phyloP scores from a whole-genome alignment of 495 filamentous ascomycete genomes.

The Lasiosphaeriaceae sp. region DNA sequence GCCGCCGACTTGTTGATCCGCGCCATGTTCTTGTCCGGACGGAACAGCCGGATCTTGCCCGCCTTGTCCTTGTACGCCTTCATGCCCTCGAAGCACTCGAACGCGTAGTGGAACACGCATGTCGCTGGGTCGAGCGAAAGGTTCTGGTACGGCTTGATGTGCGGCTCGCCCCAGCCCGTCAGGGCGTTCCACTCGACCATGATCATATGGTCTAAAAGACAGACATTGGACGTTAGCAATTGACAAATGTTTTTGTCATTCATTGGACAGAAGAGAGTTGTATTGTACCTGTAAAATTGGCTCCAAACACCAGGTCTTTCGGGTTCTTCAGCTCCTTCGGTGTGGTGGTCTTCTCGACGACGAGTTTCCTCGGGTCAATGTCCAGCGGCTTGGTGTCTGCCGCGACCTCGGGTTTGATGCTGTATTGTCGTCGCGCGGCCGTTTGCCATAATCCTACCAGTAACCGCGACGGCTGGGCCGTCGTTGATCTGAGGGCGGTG shows the following conservation, averaged over 20 bases:
- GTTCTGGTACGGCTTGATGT: conserved; percentile 91
- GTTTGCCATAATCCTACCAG: conserved; percentile 14
- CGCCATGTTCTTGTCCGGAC: conserved; percentile 95
- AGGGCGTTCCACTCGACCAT: conserved; percentile 86
- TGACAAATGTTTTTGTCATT: too few relatives aligned
- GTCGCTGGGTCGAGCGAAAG: conserved; percentile 92
- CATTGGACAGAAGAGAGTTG: background rate
- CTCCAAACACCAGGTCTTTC: conserved; percentile 80
- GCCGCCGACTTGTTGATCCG: conserved; percentile 84
- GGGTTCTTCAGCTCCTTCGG: conserved; percentile 71
- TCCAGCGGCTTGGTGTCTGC: conserved; percentile 47
- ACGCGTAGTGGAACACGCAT: conserved; percentile 98
- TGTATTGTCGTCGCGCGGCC: conserved; percentile 48
- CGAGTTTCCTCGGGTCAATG: conserved; percentile 73
- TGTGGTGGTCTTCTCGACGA: conserved; percentile 65
- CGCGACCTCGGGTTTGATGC: conserved; percentile 52
- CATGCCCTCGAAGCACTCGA: conserved; percentile 97
- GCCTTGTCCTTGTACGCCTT: conserved; percentile 87
- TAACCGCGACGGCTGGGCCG: conserved; percentile 25
- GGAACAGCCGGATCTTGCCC: conserved; percentile 78
- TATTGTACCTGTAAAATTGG: conserved; percentile 72
- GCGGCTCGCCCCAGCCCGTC: conserved; percentile 70
- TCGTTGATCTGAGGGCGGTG: conserved; percentile 10
- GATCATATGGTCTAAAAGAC: conserved; percentile 85
- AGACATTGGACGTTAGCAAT: background rate